These are phyloP conservation scores for Iris macrosiphon DNA, from an alignment of 106 monocot species.

Conservation along the genomic window DNA sequence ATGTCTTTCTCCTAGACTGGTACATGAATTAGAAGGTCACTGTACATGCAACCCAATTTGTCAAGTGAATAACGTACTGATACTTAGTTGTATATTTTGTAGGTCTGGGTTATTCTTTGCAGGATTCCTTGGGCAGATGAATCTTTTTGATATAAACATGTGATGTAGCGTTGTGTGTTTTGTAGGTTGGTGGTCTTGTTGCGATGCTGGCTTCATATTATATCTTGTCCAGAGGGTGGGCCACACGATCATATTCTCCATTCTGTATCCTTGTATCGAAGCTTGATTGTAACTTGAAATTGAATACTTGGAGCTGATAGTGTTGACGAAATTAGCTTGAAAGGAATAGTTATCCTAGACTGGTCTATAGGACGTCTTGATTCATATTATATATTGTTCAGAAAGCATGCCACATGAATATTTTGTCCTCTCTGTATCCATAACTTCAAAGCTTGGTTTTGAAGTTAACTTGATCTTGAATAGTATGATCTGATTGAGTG, in stretches of 20 bases:
- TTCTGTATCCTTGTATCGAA: slow-evolving; percentile 54
- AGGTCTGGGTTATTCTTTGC: not conserved
- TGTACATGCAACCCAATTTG: too few species aligned
- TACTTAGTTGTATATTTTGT: not conserved
- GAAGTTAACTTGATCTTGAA: not conserved
- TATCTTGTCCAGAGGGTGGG: slow-evolving; percentile 74
- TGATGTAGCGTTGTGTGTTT: slow-evolving; percentile 1
- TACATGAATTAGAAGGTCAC: too few species aligned
- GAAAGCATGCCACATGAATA: too few species aligned
- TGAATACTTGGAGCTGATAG: too few species aligned
- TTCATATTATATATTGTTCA: too few species aligned
- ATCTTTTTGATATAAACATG: not conserved
- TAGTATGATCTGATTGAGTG: not conserved
- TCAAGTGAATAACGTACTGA: too few species aligned
- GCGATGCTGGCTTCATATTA: slow-evolving; percentile 76
- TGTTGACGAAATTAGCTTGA: too few species aligned
- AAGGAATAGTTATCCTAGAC: too few species aligned
- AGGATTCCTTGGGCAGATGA: not conserved
- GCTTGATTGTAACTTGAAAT: too few species aligned
- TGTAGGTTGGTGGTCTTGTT: slow-evolving; percentile 62
- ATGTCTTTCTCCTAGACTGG: too few species aligned
- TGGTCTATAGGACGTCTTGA: too few species aligned
- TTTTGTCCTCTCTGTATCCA: too few species aligned
- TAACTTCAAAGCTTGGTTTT: not conserved
- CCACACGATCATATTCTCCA: slow-evolving; percentile 64